A percentile compares a stretch with the other conserved stretches of the same genome.
phyloP scores from a whole-genome alignment of 1,139 yeast species.

The Yamadazyma sp. region DNA sequence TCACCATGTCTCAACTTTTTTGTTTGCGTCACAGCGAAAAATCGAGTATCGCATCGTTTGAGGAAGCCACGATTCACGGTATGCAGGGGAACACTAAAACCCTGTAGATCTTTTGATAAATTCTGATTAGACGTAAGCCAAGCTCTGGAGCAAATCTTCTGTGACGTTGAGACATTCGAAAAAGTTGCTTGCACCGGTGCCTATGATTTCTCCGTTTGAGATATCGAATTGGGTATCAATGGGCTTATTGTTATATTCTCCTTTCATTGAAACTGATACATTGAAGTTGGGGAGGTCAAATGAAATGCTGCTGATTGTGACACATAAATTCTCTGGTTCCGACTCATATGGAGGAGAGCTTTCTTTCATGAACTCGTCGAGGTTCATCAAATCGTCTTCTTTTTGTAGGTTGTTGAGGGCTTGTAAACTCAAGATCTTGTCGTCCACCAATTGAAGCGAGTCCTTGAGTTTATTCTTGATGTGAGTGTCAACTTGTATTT shows the following conservation, averaged over 20 bases:
- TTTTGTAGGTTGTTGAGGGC: slow-evolving; percentile 24
- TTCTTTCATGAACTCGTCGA: slow-evolving; percentile 16
- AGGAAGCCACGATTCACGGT: slow-evolving; percentile 1
- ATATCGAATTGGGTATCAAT: slow-evolving; percentile 25
- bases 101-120: background rate
- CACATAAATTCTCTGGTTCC: slow-evolving; percentile 15
- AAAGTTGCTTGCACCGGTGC: slow-evolving; percentile 16
- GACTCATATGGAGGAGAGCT: slow-evolving; percentile 4
- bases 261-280: slow-evolving; percentile 23
- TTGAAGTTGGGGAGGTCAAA: slow-evolving; percentile 23
- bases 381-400: slow-evolving; percentile 12
- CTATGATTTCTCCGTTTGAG: slow-evolving; percentile 29
- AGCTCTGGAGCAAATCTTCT: slow-evolving; percentile 30
- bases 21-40: background rate
- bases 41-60: background rate
- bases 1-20: too few species aligned
- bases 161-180: slow-evolving; percentile 28
- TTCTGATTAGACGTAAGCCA: slow-evolving; percentile 6
- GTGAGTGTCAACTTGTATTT: slow-evolving; percentile 16
- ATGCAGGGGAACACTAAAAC: background rate
- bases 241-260: slow-evolving; percentile 16
- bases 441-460: slow-evolving; percentile 40
- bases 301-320: slow-evolving; percentile 27
- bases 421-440: slow-evolving; percentile 38
- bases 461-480: slow-evolving; percentile 33